Conservation (phyloP, 2,329 filamentous ascomycete species). For the Microdochium paspali region DNA sequence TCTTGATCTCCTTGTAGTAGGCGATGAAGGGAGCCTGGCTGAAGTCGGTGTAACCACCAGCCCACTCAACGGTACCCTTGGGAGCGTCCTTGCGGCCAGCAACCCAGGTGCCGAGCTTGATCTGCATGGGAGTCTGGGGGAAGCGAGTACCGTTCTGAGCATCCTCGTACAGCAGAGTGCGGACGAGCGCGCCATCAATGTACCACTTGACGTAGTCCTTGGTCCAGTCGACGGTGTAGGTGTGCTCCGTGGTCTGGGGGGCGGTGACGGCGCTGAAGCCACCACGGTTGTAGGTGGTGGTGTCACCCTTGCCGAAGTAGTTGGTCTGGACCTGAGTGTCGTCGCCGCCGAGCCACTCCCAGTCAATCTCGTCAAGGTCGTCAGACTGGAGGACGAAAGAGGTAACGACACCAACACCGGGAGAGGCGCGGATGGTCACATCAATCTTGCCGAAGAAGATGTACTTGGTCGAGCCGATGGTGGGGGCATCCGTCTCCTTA, state of each 20-base stretch:
- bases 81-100: conserved; percentile 48
- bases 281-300: conserved; percentile 60
- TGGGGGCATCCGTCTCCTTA: conserved; percentile 55
- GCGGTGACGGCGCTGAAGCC: conserved; percentile 47
- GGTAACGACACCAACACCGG: conserved; percentile 80
- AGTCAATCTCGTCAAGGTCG: conserved; percentile 88
- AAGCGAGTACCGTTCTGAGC: conserved; percentile 49
- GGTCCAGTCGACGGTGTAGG: conserved; percentile 62
- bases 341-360: conserved; percentile 85
- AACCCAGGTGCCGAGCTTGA: conserved; percentile 62
- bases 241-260: conserved; percentile 49
- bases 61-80: conserved; percentile 63
- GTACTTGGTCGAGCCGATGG: conserved; percentile 73
- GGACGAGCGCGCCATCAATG: conserved; percentile 51
- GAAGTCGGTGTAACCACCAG: conserved; percentile 50
- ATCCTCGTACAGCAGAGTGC: conserved; percentile 50
- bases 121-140: conserved; percentile 65
- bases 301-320: conserved; percentile 69
- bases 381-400: conserved; percentile 85
- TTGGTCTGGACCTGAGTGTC: conserved; percentile 72
- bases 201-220: conserved; percentile 53
- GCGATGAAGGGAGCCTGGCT: conserved; percentile 40
- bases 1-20: conserved; percentile 47
- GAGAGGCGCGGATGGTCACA: conserved; percentile 66
- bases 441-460: conserved; percentile 94